These are phyloP conservation scores for Boletales sp. DNA, from an alignment of 768 basidiomycete genomes.

Conservation along the genomic window DNA sequence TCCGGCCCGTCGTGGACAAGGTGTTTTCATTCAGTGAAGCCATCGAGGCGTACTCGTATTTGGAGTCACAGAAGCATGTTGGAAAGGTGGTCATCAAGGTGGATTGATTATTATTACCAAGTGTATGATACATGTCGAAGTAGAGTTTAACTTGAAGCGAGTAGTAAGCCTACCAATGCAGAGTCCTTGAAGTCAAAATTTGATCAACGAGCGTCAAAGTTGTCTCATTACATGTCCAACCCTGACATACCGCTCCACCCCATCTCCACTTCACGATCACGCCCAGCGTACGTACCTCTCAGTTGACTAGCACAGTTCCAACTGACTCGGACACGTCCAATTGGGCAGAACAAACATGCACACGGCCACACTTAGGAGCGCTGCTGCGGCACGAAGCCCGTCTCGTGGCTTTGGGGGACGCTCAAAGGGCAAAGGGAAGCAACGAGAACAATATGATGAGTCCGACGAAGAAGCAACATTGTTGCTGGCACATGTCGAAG, in stretches of 20 bases:
- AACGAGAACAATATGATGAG: conserved; percentile 61
- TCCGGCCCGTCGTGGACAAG: conserved; percentile 52
- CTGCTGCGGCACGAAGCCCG: conserved; percentile 28
- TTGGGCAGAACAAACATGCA: conserved; percentile 23
- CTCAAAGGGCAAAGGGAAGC: conserved; percentile 37
- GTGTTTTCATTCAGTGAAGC: conserved; percentile 57
- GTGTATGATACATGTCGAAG: too few relatives aligned
- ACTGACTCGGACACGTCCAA: conserved; percentile 19
- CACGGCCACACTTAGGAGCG: conserved; percentile 30
- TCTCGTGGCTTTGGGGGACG: conserved; percentile 15
- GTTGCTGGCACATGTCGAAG: conserved; percentile 35
- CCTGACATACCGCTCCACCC: conserved; percentile 71
- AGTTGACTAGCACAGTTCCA: conserved; percentile 17
- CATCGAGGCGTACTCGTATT: conserved; percentile 48
- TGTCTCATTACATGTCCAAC: conserved; percentile 24
- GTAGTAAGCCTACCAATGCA: not conserved
- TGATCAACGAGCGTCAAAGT: too few relatives aligned
- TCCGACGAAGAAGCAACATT: conserved; percentile 60
- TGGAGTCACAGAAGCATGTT: conserved; percentile 53
- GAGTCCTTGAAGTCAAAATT: too few relatives aligned
- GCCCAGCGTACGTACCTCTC: conserved; percentile 47
- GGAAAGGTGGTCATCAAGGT: conserved; percentile 61
- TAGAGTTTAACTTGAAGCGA: too few relatives aligned
- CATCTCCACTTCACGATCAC: conserved; percentile 43
- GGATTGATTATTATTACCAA: conserved; percentile 3